Evolutionary conservation across 345 rosid species (phyloP).

Genomic region (Ricinus communis): DNA sequence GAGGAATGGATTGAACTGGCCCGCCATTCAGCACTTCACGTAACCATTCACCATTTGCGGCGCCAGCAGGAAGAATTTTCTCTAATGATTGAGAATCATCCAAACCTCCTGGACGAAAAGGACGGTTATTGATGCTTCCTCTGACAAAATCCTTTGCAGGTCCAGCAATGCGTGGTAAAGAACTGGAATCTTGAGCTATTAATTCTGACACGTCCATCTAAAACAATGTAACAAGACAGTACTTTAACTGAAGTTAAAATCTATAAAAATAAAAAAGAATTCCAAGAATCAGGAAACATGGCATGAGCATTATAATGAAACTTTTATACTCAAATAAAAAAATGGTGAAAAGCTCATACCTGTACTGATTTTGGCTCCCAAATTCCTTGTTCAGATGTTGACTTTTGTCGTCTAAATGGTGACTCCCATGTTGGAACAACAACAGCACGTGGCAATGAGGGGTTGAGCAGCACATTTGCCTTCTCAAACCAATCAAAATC

Average conservation of each 20-base stretch:
- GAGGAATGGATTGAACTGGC: constrained; percentile 67
- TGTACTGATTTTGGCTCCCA: constrained; percentile 66
- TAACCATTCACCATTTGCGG: constrained; percentile 77
- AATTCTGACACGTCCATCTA: constrained; percentile 88
- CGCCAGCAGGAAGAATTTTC: constrained; percentile 72
- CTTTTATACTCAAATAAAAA: not conserved
- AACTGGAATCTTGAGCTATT: constrained; percentile 64
- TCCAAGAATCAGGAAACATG: not conserved
- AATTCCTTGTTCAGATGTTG: constrained; percentile 33
- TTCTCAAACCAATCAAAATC: constrained; percentile 90
- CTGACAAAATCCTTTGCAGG: constrained; percentile 75
- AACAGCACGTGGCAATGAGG: constrained; percentile 65
- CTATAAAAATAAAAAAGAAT: constrained; percentile 17
- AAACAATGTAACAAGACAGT: constrained; percentile 41
- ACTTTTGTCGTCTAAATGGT: constrained; percentile 61
- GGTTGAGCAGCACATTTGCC: constrained; percentile 73
- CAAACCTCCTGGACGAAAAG: constrained; percentile 94
- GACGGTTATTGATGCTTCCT: constrained; percentile 89
- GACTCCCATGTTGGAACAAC: constrained; percentile 86
- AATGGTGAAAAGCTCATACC: constrained; percentile 42
- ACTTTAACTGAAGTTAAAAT: constrained; percentile 30
- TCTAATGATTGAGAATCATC: constrained; percentile 62
- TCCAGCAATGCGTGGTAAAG: constrained; percentile 58
- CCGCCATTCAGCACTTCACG: constrained; percentile 70
- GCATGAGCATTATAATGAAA: not conserved